Conservation (phyloP, 768 basidiomycete species). For the Tephrocybe rancida region DNA sequence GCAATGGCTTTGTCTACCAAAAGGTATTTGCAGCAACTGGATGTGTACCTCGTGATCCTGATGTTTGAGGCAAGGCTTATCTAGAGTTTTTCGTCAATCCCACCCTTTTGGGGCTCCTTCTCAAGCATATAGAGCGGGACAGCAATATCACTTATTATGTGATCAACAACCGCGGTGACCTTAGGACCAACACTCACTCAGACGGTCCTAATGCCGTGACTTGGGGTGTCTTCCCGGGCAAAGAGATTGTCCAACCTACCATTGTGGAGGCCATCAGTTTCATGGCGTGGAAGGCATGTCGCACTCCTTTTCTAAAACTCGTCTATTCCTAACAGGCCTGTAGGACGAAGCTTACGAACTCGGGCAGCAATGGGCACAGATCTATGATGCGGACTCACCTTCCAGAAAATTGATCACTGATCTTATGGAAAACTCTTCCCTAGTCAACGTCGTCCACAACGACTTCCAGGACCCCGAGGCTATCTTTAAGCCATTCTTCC, state of each 20-base stretch:
- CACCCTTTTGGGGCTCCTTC: slow-evolving; percentile 66
- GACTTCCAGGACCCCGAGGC: slow-evolving; percentile 85
- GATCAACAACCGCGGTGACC: slow-evolving; percentile 93
- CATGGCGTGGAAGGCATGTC: slow-evolving; percentile 93
- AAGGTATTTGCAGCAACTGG: slow-evolving; percentile 53
- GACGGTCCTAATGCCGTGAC: slow-evolving; percentile 99
- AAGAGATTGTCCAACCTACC: slow-evolving; percentile 95
- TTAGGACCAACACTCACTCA: slow-evolving; percentile 92
- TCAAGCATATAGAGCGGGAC: slow-evolving; percentile 84
- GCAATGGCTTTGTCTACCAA: slow-evolving; percentile 94
- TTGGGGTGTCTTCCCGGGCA: slow-evolving; percentile 97
- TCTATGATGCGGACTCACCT: slow-evolving; percentile 79
- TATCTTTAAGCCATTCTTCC: slow-evolving; percentile 87
- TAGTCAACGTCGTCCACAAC: slow-evolving; percentile 97
- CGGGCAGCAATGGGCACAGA: slow-evolving; percentile 86
- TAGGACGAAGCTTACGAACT: slow-evolving; percentile 95
- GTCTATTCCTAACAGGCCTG: slow-evolving; percentile 8
- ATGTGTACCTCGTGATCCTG: slow-evolving; percentile 2
- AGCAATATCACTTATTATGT: slow-evolving; percentile 94
- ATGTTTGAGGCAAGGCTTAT: slow-evolving; percentile 66
- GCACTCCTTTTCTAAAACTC: not conserved
- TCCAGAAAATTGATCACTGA: slow-evolving; percentile 76
- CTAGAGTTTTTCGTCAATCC: slow-evolving; percentile 93
- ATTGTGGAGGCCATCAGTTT: slow-evolving; percentile 97
- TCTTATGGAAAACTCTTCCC: slow-evolving; percentile 79